Conservation (phyloP, 805 yeast species). For the Starmerella etchellsii region DNA sequence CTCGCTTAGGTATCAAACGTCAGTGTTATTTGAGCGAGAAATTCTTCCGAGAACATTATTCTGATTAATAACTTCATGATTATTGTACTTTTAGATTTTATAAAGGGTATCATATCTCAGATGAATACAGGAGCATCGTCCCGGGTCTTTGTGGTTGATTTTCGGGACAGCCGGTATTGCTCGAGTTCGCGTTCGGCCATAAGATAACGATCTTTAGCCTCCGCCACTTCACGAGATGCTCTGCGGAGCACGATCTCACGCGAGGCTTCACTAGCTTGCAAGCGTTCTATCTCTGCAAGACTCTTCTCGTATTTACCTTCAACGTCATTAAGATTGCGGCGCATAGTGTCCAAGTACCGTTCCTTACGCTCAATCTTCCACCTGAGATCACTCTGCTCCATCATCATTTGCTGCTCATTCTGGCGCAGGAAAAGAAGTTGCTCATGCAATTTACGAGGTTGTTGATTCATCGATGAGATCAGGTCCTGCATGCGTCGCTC, state of each 20-base stretch:
- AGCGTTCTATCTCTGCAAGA: slow-evolving; percentile 30
- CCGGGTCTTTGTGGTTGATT: background rate
- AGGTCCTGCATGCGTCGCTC: slow-evolving; percentile 36
- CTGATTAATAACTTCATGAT: background rate
- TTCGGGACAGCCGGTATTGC: slow-evolving; percentile 14
- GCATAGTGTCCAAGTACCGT: slow-evolving; percentile 23
- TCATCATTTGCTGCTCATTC: slow-evolving; percentile 18
- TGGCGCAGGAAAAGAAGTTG: slow-evolving; percentile 27
- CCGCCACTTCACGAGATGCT: slow-evolving; percentile 40
- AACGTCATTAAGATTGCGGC: slow-evolving; percentile 41
- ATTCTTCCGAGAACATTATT: background rate
- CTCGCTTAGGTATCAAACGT: background rate
- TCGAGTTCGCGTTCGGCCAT: slow-evolving; percentile 42
- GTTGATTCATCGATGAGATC: slow-evolving; percentile 29
- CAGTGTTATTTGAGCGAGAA: background rate
- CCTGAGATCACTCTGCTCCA: slow-evolving; percentile 20
- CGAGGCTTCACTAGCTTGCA: slow-evolving; percentile 18
- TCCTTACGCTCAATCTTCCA: slow-evolving; percentile 23
- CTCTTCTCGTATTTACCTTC: slow-evolving; percentile 36
- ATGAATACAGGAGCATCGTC: slow-evolving; percentile 1
- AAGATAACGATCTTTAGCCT: slow-evolving; percentile 37
- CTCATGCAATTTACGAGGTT: slow-evolving; percentile 24
- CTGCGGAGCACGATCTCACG: slow-evolving; percentile 25
- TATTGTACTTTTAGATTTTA: background rate
- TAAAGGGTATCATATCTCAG: too few relatives aligned